These are phyloP conservation scores for Mytilinidion resinicola DNA, from an alignment of 495 filamentous ascomycete species.

Conservation along the genomic window DNA sequence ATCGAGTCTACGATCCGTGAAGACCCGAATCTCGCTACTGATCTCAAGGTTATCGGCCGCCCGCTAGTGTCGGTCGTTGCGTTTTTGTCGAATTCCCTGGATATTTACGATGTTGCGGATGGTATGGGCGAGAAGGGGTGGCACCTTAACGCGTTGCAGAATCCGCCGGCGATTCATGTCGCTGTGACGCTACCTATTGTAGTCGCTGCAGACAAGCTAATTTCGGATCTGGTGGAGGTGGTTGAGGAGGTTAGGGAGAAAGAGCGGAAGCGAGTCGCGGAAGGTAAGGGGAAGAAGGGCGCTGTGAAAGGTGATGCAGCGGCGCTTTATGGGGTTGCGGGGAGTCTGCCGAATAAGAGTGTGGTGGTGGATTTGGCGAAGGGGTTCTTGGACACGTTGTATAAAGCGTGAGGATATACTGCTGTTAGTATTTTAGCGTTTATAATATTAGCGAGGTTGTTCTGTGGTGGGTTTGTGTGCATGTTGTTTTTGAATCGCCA, in stretches of 20 bases:
- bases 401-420: constrained; percentile 64
- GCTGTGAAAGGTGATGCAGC: constrained; percentile 65
- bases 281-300: constrained; percentile 67
- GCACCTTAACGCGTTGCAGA: constrained; percentile 93
- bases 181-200: constrained; percentile 91
- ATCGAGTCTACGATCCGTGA: constrained; percentile 70
- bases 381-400: constrained; percentile 91
- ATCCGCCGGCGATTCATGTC: constrained; percentile 89
- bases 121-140: constrained; percentile 74
- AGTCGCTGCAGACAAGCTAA: constrained; percentile 67
- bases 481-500: too few relatives aligned
- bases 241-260: constrained; percentile 68
- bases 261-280: constrained; percentile 57
- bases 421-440: not conserved
- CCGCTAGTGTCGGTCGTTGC: constrained; percentile 88
- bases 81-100: constrained; percentile 66
- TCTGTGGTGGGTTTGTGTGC: too few relatives aligned
- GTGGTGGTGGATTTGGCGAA: constrained; percentile 84
- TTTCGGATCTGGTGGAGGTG: constrained; percentile 68
- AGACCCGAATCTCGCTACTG: constrained; percentile 55
- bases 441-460: too few relatives aligned
- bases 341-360: constrained; percentile 89
- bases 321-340: constrained; percentile 91
- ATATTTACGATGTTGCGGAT: constrained; percentile 40
- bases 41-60: constrained; percentile 75